Evolutionary conservation across 805 yeast genomes (phyloP).

Genomic region (Candida qinlingensis): DNA sequence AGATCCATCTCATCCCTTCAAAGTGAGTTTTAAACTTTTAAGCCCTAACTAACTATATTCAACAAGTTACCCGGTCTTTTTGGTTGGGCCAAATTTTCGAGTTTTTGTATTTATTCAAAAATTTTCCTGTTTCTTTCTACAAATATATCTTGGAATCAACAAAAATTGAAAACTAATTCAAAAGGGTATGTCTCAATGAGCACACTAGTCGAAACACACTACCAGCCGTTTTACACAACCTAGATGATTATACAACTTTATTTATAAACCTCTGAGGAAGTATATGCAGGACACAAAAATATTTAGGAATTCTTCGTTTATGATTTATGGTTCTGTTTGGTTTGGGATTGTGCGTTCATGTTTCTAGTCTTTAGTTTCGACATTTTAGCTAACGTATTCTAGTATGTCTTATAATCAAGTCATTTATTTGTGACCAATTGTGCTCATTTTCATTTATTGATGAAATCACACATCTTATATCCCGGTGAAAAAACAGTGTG

Average conservation of each 20-base stretch:
- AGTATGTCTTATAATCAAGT: not conserved
- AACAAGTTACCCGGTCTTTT: not conserved
- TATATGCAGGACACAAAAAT: slow-evolving; percentile 66
- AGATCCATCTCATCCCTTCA: too few relatives aligned
- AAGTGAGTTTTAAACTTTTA: not conserved
- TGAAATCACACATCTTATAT: slow-evolving; percentile 21
- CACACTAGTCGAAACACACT: not conserved
- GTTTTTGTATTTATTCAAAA: not conserved
- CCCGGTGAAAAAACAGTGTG: slow-evolving; percentile 60
- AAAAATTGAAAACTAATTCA: not conserved
- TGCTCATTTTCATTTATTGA: slow-evolving; percentile 12
- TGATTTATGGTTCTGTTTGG: slow-evolving; percentile 33
- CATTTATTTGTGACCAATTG: too few relatives aligned
- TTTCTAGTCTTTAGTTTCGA: too few relatives aligned
- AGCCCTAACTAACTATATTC: not conserved
- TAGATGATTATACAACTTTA: slow-evolving; percentile 31
- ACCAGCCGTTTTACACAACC: not conserved
- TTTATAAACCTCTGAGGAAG: slow-evolving; percentile 55
- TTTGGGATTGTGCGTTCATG: not conserved
- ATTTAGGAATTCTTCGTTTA: slow-evolving; percentile 74
- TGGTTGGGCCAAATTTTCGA: not conserved
- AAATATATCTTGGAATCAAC: not conserved
- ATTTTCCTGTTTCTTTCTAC: not conserved
- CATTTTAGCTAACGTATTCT: not conserved
- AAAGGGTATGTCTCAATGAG: slow-evolving; percentile 1